These are phyloP conservation scores for Dryas alaskensis DNA, from an alignment of 306 rosid species.

Conservation along the genomic window DNA sequence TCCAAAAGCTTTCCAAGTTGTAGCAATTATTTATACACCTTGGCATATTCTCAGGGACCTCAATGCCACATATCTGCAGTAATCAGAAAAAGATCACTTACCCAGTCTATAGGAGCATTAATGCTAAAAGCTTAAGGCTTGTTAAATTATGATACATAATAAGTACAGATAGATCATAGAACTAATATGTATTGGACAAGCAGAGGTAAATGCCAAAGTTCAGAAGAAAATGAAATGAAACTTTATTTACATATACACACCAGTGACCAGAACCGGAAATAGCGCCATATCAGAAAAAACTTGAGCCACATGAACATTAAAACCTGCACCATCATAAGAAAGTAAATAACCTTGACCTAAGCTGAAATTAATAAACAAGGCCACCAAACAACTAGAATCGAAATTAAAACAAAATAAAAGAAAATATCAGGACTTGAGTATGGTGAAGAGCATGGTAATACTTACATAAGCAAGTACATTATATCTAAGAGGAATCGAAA, in stretches of 20 bases:
- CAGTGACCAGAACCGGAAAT: conserved; percentile 92
- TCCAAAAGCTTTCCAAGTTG: conserved; percentile 89
- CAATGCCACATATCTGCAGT: conserved; percentile 76
- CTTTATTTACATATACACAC: conserved; percentile 37
- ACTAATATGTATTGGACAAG: not conserved
- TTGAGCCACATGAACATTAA: conserved; percentile 95
- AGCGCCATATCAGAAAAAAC: conserved; percentile 88
- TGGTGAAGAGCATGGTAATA: not conserved
- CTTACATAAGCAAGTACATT: not conserved
- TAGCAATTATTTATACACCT: conserved; percentile 88
- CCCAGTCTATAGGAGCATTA: conserved; percentile 16
- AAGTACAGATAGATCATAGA: not conserved
- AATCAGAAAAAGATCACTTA: not conserved
- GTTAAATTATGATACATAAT: not conserved
- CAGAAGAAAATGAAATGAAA: not conserved
- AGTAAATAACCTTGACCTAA: conserved; percentile 14
- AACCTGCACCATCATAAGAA: conserved; percentile 54
- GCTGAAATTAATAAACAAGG: not conserved
- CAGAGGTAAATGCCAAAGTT: not conserved
- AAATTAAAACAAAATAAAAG: not conserved
- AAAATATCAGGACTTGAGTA: not conserved
- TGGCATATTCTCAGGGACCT: conserved; percentile 94
- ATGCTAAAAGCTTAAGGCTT: conserved; percentile 17
- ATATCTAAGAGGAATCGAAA: not conserved
- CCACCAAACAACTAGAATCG: not conserved